Percentiles rank a stretch among this genome's conserved stretches.
Evolutionary conservation across 208 protist genomes (phyloP).

Genomic region (Trichomonas gallinae): DNA sequence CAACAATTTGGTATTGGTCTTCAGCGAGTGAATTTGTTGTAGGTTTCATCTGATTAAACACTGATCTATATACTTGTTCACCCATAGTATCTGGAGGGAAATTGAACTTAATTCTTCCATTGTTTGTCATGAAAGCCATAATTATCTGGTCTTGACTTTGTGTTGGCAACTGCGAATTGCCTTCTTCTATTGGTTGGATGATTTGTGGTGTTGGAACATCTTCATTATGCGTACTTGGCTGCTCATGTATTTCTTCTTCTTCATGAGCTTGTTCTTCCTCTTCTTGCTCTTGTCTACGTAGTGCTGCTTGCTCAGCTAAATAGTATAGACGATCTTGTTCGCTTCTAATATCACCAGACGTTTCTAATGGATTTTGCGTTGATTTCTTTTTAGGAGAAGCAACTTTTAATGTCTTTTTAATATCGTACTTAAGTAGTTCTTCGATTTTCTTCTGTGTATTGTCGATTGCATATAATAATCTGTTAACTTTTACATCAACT

Average conservation of each 20-base stretch:
- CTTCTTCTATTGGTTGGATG: no score
- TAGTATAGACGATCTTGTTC: not conserved
- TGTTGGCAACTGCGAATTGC: no score
- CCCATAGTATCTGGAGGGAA: no score
- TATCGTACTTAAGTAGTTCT: not conserved
- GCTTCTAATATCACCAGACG: not conserved
- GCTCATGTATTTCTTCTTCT: not conserved
- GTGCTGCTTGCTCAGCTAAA: not conserved
- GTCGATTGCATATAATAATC: not conserved
- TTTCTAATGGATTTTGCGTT: not conserved
- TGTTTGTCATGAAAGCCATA: no score
- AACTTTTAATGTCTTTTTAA: not conserved
- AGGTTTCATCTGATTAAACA: no score
- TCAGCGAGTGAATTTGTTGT: no score
- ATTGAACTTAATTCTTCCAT: no score
- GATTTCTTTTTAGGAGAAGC: not conserved
- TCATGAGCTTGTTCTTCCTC: not conserved
- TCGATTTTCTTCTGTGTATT: not conserved
- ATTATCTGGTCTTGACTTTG: no score
- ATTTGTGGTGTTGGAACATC: no score
- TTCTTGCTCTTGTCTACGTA: not conserved
- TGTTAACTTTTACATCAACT: not conserved
- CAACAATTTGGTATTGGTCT: no score
- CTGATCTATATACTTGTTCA: no score
- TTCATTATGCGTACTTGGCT: not conserved